Evolutionary conservation across 805 yeast genomes (phyloP).

Genomic region (Hanseniaspora pseudoguilliermondii): DNA sequence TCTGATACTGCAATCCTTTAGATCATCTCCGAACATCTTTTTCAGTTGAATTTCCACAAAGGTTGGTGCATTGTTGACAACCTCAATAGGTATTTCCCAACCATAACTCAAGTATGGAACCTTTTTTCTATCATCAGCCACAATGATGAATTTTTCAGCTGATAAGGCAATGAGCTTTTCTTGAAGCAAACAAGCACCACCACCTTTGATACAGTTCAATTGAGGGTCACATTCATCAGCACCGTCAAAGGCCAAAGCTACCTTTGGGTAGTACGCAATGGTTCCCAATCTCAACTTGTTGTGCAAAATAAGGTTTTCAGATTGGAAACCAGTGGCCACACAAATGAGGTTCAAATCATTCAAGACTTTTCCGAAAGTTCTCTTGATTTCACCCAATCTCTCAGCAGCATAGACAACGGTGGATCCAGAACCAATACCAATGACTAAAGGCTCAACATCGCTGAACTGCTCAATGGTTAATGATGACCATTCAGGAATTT

Average conservation of each 20-base stretch:
- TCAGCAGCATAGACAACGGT: constrained; percentile 97
- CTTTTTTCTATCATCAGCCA: constrained; percentile 84
- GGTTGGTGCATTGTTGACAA: constrained; percentile 77
- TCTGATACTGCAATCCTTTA: constrained; percentile 63
- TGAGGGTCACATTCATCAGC: constrained; percentile 87
- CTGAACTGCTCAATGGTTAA: constrained; percentile 32
- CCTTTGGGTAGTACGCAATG: constrained; percentile 65
- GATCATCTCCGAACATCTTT: constrained; percentile 22
- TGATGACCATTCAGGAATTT: constrained; percentile 5
- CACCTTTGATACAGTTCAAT: constrained; percentile 88
- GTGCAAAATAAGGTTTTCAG: constrained; percentile 68
- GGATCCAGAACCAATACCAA: constrained; percentile 94
- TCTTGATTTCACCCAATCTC: constrained; percentile 54
- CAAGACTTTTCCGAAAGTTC: constrained; percentile 25
- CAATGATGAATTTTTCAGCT: constrained; percentile 64
- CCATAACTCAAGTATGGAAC: constrained; percentile 58
- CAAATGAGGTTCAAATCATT: constrained; percentile 45
- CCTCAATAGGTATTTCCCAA: constrained; percentile 97
- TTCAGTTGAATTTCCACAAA: constrained; percentile 56
- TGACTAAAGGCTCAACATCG: constrained; percentile 41
- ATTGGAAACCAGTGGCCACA: constrained; percentile 95
- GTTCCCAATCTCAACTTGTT: constrained; percentile 70
- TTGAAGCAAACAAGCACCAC: constrained; percentile 95
- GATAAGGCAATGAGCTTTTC: constrained; percentile 85
- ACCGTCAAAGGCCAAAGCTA: constrained; percentile 95